Percentiles rank a stretch among this genome's conserved stretches.
phyloP scores from a whole-genome alignment of 345 rosid species.

The Salix purpurea region DNA sequence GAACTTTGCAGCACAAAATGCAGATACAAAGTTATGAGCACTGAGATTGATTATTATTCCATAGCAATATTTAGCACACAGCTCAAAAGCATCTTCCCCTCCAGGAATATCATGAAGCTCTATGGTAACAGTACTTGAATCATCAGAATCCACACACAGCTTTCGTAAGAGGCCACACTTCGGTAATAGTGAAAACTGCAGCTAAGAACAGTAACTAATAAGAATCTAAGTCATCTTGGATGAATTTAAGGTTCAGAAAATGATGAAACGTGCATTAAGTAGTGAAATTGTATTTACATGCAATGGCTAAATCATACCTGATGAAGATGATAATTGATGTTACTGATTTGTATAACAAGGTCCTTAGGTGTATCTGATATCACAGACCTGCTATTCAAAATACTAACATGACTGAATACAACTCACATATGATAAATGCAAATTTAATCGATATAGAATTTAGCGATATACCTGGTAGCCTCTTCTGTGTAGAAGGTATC shows the following conservation, averaged over 20 bases:
- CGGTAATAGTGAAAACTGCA: conserved; percentile 81
- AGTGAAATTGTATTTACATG: neutral
- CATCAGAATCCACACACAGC: conserved; percentile 47
- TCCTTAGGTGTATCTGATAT: conserved; percentile 62
- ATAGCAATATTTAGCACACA: conserved; percentile 93
- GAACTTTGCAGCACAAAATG: conserved; percentile 86
- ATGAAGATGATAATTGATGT: conserved; percentile 66
- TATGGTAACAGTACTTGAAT: conserved; percentile 42
- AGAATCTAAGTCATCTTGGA: conserved; percentile 4
- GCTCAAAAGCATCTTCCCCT: conserved; percentile 86
- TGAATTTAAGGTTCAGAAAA: neutral
- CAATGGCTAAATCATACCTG: conserved; percentile 44
- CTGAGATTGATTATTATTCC: conserved; percentile 85
- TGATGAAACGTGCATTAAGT: neutral
- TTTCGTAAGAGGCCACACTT: conserved; percentile 79
- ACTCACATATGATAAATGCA: neutral
- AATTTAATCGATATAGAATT: neutral
- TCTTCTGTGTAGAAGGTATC: conserved; percentile 91
- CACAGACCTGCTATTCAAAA: conserved; percentile 54
- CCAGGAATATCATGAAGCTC: conserved; percentile 92
- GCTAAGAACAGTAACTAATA: conserved; percentile 33
- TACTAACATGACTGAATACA: conserved; percentile 1
- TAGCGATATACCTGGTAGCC: conserved; percentile 61
- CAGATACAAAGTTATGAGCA: conserved; percentile 75
- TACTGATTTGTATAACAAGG: conserved; percentile 59